Percentiles rank a stretch among this genome's conserved stretches.
Evolutionary conservation across 1,284 basidiomycete species (phyloP).

Genomic region (Cystobasidium sp.): DNA sequence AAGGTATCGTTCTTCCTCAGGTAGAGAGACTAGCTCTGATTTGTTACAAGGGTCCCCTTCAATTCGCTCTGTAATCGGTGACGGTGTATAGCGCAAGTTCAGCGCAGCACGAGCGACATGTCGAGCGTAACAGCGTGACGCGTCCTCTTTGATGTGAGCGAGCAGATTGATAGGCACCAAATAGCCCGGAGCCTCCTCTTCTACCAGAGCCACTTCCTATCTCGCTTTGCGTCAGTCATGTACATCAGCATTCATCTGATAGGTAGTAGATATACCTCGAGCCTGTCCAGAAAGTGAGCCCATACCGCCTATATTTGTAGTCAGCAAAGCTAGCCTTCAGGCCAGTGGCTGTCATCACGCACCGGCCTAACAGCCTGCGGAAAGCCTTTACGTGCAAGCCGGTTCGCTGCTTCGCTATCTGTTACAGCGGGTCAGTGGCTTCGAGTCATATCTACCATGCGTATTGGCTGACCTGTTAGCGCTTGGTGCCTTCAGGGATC

Average conservation of each 20-base stretch:
- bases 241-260: too few relatives aligned
- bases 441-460: neutral
- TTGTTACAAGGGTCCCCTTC: neutral
- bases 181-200: slow-evolving; percentile 5
- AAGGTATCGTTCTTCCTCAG: slow-evolving; percentile 14
- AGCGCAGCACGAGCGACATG: slow-evolving; percentile 20
- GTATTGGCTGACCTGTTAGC: slow-evolving; percentile 2
- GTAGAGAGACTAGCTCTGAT: slow-evolving; percentile 5
- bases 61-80: slow-evolving; percentile 16
- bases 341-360: neutral
- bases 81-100: neutral
- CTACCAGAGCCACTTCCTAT: neutral
- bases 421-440: neutral
- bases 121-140: slow-evolving; percentile 15
- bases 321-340: neutral
- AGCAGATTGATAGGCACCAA: slow-evolving; percentile 2
- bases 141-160: slow-evolving; percentile 11
- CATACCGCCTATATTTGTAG: slow-evolving; percentile 2
- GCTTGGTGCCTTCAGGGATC: slow-evolving; percentile 2
- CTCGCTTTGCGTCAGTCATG: neutral
- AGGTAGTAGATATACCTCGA: neutral
- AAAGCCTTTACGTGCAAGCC: neutral
- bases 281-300: slow-evolving; percentile 1
- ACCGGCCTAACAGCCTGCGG: neutral
- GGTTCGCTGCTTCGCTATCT: neutral